Conservation (phyloP, 2,329 filamentous ascomycete genomes). For the Blastomyces silverae region DNA sequence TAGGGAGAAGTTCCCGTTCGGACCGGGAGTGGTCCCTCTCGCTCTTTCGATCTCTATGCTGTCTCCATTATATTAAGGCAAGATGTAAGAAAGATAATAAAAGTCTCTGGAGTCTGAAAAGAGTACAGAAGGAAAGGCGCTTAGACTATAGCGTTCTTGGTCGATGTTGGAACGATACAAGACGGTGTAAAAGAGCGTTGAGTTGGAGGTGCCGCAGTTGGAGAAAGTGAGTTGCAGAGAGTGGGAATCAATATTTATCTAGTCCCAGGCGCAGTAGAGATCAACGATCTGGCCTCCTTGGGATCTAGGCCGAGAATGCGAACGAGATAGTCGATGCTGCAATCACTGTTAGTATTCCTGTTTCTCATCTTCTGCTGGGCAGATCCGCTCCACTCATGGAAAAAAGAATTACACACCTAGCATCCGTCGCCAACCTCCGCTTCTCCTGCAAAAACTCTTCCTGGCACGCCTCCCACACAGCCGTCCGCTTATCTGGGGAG, state of each 20-base stretch:
- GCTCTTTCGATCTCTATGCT: background rate
- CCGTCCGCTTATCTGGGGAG: conserved; percentile 56
- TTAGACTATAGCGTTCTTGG: background rate
- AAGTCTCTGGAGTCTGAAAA: background rate
- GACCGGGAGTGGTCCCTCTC: background rate
- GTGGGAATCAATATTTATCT: background rate
- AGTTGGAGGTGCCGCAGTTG: background rate
- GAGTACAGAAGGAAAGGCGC: background rate
- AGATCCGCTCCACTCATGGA: background rate
- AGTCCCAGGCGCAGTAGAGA: conserved; percentile 22
- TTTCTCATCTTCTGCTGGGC: background rate
- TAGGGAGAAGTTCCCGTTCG: background rate
- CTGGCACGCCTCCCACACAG: conserved; percentile 66
- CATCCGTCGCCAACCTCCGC: conserved; percentile 59
- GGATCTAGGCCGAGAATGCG: conserved; percentile 54
- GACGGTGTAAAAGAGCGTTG: background rate
- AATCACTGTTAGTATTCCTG: conserved; percentile 13
- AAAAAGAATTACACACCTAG: conserved; percentile 58
- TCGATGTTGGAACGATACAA: background rate
- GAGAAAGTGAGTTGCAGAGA: no score
- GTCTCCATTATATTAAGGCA: background rate
- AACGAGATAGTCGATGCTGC: conserved; percentile 58
- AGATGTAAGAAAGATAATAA: background rate
- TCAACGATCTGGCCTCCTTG: conserved; percentile 48
- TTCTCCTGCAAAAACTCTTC: conserved; percentile 67